A percentile compares a stretch with the other conserved stretches of the same genome.
phyloP scores from a whole-genome alignment of 177 flowering plant species.

The Vitis hybrid region DNA sequence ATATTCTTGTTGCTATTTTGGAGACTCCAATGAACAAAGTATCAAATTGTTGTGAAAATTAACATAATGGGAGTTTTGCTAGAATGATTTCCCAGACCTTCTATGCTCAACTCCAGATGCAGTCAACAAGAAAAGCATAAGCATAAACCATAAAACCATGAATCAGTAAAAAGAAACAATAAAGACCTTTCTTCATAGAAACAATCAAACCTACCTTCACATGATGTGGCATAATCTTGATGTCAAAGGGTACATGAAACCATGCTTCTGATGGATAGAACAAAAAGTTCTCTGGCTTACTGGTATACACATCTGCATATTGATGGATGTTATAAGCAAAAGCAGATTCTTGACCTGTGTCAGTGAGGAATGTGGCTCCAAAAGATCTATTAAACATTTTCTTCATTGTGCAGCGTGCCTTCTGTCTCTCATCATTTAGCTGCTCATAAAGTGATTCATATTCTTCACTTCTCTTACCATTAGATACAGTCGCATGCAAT shows the following conservation, averaged over 20 bases:
- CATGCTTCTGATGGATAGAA: conserved; percentile 79
- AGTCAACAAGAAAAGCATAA: too few species aligned
- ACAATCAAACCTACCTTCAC: conserved; percentile 59
- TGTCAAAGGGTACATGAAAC: conserved; percentile 86
- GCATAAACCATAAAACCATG: too few species aligned
- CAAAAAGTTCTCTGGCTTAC: conserved; percentile 90
- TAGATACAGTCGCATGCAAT: conserved; percentile 53
- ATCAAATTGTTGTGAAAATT: too few species aligned
- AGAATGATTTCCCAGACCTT: too few species aligned
- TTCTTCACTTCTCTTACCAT: conserved; percentile 37
- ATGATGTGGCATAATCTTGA: conserved; percentile 98
- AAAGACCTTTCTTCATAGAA: background rate
- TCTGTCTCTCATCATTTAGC: conserved; percentile 75
- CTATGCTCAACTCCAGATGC: too few species aligned
- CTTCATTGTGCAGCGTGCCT: conserved; percentile 64
- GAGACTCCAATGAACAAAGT: too few species aligned
- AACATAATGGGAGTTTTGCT: too few species aligned
- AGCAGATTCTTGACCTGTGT: conserved; percentile 92
- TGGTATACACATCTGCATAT: conserved; percentile 94
- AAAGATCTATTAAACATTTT: conserved; percentile 85
- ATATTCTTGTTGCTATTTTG: too few species aligned
- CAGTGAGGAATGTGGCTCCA: conserved; percentile 94
- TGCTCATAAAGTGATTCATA: conserved; percentile 55
- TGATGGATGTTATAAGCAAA: conserved; percentile 92
- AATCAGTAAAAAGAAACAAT: too few species aligned